Conservation (phyloP, 805 yeast genomes). For the Torulaspora maleeae region DNA sequence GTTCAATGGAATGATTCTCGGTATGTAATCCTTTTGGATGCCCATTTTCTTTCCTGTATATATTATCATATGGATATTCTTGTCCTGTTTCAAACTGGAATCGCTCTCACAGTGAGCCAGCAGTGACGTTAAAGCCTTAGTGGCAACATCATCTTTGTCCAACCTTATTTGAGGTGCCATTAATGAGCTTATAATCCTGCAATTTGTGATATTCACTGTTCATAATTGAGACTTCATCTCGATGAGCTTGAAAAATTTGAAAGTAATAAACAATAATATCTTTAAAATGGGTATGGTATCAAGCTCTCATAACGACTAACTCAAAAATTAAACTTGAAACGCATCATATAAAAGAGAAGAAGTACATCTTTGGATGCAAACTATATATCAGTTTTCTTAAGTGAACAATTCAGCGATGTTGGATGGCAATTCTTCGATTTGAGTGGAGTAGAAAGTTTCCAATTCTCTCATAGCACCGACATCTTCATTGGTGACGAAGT, state of each 20-base stretch:
- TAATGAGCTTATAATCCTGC: neutral
- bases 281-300: neutral
- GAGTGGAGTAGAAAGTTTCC: constrained; percentile 68
- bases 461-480: constrained; percentile 66
- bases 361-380: constrained; percentile 11
- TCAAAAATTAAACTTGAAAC: neutral
- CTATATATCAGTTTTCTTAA: constrained; percentile 13
- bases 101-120: constrained; percentile 32
- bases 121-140: constrained; percentile 25
- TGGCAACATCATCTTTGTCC: constrained; percentile 12
- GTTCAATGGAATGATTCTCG: constrained; percentile 56
- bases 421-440: constrained; percentile 74
- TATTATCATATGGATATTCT: constrained; percentile 39
- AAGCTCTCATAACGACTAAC: neutral
- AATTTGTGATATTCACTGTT: neutral
- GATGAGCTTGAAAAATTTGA: constrained; percentile 2
- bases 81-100: constrained; percentile 26
- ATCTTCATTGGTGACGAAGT: constrained; percentile 82
- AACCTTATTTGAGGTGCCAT: constrained; percentile 12
- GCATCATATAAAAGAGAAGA: constrained; percentile 6
- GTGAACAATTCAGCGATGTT: constrained; percentile 51
- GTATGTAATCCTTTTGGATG: constrained; percentile 45
- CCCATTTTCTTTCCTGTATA: constrained; percentile 46
- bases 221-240: neutral
- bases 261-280: neutral